These are phyloP conservation scores for Decorospora gaudefroyi DNA, from an alignment of 2,329 filamentous ascomycete species.

Conservation along the genomic window DNA sequence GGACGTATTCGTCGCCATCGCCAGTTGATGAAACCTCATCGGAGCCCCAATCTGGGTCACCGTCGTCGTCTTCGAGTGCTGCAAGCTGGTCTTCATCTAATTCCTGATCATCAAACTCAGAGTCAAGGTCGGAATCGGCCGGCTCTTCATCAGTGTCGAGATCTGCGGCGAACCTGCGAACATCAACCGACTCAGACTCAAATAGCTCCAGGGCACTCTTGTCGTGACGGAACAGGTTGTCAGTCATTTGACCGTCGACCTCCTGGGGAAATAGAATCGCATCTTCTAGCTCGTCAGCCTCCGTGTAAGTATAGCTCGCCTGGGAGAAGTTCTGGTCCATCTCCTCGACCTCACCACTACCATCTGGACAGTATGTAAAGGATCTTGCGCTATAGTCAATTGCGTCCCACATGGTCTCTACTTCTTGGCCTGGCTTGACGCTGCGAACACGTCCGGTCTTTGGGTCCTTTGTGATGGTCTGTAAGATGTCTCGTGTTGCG, in stretches of 20 bases:
- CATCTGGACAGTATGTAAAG: constrained; percentile 11
- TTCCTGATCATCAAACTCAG: constrained; percentile 10
- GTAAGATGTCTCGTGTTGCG: constrained; percentile 42
- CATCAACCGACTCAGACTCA: constrained; percentile 20
- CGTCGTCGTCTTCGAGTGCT: constrained; percentile 15
- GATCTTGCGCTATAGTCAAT: constrained; percentile 26
- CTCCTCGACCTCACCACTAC: constrained; percentile 14
- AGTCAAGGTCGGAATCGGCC: constrained; percentile 12
- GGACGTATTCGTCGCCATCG: too few relatives aligned
- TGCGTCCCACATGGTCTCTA: constrained; percentile 43
- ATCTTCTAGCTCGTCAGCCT: constrained; percentile 51
- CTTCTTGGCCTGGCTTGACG: constrained; percentile 44
- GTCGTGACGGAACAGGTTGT: constrained; percentile 26
- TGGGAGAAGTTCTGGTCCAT: constrained; percentile 24
- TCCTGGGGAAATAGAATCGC: constrained; percentile 50
- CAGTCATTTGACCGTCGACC: constrained; percentile 17
- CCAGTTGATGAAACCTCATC: constrained; percentile 3
- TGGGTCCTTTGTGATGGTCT: constrained; percentile 46
- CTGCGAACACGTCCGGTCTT: constrained; percentile 44
- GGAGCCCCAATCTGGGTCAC: constrained; percentile 12
- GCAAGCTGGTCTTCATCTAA: constrained; percentile 11
- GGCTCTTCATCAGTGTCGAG: constrained; percentile 26
- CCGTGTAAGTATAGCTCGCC: constrained; percentile 39
- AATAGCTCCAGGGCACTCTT: constrained; percentile 32
- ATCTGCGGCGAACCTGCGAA: constrained; percentile 26